Evolutionary conservation across 225 moss, liverwort and hornwort genomes (phyloP).

Genomic region (Bryoerythrophyllum caledonicum): DNA sequence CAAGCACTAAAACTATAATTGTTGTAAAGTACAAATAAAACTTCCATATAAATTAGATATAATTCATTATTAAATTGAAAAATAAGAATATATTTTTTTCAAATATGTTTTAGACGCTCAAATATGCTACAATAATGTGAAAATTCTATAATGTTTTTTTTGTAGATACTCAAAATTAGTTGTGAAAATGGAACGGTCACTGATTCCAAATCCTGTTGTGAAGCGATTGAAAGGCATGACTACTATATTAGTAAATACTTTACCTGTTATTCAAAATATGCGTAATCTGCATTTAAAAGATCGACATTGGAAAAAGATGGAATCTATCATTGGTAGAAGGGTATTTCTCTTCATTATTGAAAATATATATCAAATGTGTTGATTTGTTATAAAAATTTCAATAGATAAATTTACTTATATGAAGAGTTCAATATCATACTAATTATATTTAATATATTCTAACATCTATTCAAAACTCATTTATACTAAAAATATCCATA

Average conservation of each 20-base stretch:
- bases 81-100: accelerated
- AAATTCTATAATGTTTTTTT: background rate
- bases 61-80: too few species aligned
- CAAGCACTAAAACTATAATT: too few species aligned
- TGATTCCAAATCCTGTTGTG: conserved; percentile 68
- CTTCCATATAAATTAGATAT: background rate
- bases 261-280: conserved; percentile 91
- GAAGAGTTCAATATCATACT: too few species aligned
- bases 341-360: background rate
- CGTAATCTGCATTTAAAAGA: conserved; percentile 72
- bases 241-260: conserved; percentile 45
- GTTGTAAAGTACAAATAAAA: too few species aligned
- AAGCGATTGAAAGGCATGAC: conserved; percentile 67
- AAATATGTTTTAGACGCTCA: too few species aligned
- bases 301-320: conserved; percentile 95
- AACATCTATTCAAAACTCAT: too few species aligned
- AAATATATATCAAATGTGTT: too few species aligned
- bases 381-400: too few species aligned
- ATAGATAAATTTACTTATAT: too few species aligned
- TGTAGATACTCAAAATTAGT: conserved; percentile 79
- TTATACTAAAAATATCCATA: too few species aligned
- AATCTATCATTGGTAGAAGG: conserved; percentile 64
- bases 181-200: conserved; percentile 67
- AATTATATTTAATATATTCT: too few species aligned
- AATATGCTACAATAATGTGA: too few species aligned